Evolutionary conservation across 352 stramenopile species (phyloP), one percentile per base, ranked within the genome.

Genomic region (Salisapilia sapeloensis): DNA sequence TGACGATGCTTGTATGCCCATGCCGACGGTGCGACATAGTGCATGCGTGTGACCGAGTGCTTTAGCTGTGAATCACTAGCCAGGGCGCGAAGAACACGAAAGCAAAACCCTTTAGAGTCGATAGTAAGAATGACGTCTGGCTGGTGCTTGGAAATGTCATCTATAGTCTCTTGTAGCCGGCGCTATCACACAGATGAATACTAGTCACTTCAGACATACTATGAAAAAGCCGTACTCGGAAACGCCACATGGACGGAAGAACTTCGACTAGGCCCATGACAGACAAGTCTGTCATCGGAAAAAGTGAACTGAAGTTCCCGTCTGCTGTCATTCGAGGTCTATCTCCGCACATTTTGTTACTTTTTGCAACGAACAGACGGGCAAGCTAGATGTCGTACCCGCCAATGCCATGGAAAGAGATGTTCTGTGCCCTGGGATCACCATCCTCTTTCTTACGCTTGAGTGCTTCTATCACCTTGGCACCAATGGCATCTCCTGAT

Each of bases 81-180:
- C 6, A 85, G 35, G 16, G 44, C 46, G 15, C 59, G 48, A 4
- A 79, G 42, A 12, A 82, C 55, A 21, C 66, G 59, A 38, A 83
- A 81, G 6, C 48, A 60, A 41, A 85, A 82, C 24, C 66, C 70
- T 35, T 85, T 85, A 6, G 66, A 82, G 49, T 85, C 70, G 37
- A 85, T 78, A 6, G 70, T 75, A 14, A 85, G 52, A 22, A 85
- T 48, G n/a, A 80, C 33, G 20, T 81, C 56, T 8, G 70, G 70
- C 17, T 55, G 37, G 19, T 50, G 69, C 4, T 33, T 32, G 1
- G 52, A 26, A 35, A 85, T 80, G 35, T 80, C 66, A 20, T 38
- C 33, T 14, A 81, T 13, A 1, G 66, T 77, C 24, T 77, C 60
- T 6, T 43, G 36, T 14, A 80, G 36, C 6, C 60, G 53, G 4